These are phyloP conservation scores for Suillus ampliporus DNA, from an alignment of 768 basidiomycete species.

Conservation along the genomic window DNA sequence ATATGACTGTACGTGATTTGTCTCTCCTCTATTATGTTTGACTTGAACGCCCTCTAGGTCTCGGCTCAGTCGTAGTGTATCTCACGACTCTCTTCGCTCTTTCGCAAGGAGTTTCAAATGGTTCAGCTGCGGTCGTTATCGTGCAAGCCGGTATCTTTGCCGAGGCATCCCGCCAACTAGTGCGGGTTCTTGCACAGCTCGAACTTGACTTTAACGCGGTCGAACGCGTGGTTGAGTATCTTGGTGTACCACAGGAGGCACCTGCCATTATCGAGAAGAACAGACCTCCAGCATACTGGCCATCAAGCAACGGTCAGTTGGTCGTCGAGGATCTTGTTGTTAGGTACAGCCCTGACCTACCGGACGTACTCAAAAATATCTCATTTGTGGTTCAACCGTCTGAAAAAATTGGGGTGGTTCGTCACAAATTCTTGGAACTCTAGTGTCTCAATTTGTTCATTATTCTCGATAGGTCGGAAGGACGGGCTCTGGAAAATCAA, in stretches of 20 bases:
- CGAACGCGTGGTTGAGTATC: conserved; percentile 74
- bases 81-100: conserved; percentile 73
- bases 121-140: conserved; percentile 73
- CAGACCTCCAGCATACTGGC: conserved; percentile 78
- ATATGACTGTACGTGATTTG: conserved; percentile 63
- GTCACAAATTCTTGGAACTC: conserved; percentile 25
- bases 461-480: conserved; percentile 56
- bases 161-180: conserved; percentile 68
- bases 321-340: conserved; percentile 64
- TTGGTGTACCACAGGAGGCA: conserved; percentile 71
- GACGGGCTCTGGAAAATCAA: conserved; percentile 65
- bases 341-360: conserved; percentile 66
- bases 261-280: conserved; percentile 59
- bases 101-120: conserved; percentile 57
- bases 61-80: conserved; percentile 75
- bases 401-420: conserved; percentile 73
- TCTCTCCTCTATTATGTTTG: neutral
- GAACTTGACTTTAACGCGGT: conserved; percentile 80
- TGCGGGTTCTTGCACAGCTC: conserved; percentile 71
- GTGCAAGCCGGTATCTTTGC: conserved; percentile 73
- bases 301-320: conserved; percentile 61
- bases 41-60: conserved; percentile 41
- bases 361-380: conserved; percentile 60
- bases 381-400: conserved; percentile 63
- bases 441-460: conserved; percentile 9